Evolutionary conservation across 768 basidiomycete species (phyloP), one percentile per base, ranked within the genome.

Genomic region (Lactarius tabidus): DNA sequence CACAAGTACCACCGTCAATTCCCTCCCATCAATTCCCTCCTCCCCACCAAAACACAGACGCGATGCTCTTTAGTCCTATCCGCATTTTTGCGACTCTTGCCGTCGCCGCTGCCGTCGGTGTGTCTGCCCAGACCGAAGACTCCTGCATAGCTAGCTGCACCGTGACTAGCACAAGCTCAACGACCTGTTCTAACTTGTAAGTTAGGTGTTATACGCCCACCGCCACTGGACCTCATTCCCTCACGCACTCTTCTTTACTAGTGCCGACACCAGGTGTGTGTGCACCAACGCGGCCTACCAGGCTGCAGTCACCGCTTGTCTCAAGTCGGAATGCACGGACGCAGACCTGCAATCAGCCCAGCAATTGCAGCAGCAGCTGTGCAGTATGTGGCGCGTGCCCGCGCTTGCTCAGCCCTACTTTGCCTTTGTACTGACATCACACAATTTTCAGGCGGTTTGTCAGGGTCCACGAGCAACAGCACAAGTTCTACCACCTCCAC

Each of bases 211-310:
- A n/a, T n/a, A n/a, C n/a, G n/a, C n/a, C 41, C 8, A 4, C 26
- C 28, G 7, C 12, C 43, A 14, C 29, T 10, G 3, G 5, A 5
- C 12, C 26, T 51, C 4, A 51, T 17, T 41, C 41, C 18, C 12
- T 2, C n/a, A n/a, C n/a, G n/a, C n/a, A n/a, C n/a, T 2, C 20
- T 38, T 2, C 20, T 29, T 55, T 2, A 29, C 20, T 57, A 82
- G 82, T 69, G 70, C 78, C 7, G 70, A 83, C 69, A 0, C 78
- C 12, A 0, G 60, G 0, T 83, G 82, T 55, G 68, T 79, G 20
- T 83, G 82, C 71, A 69, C 76, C 4, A 78, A 73, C 58, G 23
- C 54, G 0, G 52, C 62, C 0, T 82, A 79, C 77, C 80, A 81
- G 63, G 2, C 0, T 2, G 69, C 70, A 6, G 75, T 77, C 2